phyloP scores from a whole-genome alignment of 164 flowering plant genomes.

The Amborella trichopoda region DNA sequence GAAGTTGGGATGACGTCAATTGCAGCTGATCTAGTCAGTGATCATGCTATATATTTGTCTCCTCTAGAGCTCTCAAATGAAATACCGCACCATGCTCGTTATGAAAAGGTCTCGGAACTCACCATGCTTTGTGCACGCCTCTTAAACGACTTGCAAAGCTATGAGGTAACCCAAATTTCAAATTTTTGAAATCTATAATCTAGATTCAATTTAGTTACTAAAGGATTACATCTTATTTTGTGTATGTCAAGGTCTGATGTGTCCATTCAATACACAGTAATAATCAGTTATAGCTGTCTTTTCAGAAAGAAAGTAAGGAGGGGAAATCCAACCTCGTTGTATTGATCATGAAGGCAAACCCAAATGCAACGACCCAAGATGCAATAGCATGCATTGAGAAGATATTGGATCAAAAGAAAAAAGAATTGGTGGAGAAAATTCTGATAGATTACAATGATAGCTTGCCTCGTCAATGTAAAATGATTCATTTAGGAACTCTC shows the following conservation, averaged over 20 bases:
- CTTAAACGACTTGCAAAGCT: slow-evolving; percentile 14
- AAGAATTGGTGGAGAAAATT: slow-evolving; percentile 23
- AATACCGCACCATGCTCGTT: not conserved
- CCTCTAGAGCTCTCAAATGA: slow-evolving; percentile 1
- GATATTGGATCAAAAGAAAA: slow-evolving; percentile 15
- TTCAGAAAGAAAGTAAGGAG: slow-evolving; percentile 32
- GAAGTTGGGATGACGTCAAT: not conserved
- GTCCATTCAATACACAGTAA: too few species aligned
- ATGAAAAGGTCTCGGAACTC: slow-evolving; percentile 16
- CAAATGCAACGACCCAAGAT: slow-evolving; percentile 17
- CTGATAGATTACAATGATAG: slow-evolving; percentile 12
- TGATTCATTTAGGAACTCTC: slow-evolving; percentile 17
- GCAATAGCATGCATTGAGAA: slow-evolving; percentile 14
- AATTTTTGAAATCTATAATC: too few species aligned
- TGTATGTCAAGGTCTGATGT: not conserved
- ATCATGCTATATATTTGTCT: not conserved
- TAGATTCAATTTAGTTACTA: slow-evolving; percentile 19
- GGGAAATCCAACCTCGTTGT: slow-evolving; percentile 27
- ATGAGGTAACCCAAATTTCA: not conserved
- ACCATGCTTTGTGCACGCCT: slow-evolving; percentile 27
- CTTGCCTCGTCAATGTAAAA: slow-evolving; percentile 11
- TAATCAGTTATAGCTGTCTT: slow-evolving; percentile 1
- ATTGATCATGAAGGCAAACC: slow-evolving; percentile 22
- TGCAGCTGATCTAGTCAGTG: not conserved
- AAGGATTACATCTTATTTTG: slow-evolving; percentile 9